These are phyloP conservation scores for Chlamydomonas sp. DNA, from an alignment of 139 green algal genomes.

Conservation along the genomic window DNA sequence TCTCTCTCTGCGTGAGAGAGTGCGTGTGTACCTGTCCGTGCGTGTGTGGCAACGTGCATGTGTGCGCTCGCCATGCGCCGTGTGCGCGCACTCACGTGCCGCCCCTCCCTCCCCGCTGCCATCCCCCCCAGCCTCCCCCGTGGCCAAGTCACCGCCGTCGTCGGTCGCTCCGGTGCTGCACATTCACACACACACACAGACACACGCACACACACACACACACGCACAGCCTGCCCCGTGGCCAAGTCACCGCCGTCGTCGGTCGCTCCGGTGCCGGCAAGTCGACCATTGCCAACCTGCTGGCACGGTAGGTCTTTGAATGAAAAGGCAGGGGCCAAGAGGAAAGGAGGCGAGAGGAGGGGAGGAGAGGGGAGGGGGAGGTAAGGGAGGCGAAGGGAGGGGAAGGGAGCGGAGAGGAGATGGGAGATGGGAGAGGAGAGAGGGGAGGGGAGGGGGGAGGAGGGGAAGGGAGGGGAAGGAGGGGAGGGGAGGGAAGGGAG, in stretches of 20 bases:
- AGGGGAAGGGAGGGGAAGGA: neutral
- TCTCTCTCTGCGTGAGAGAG: too few relatives aligned
- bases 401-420: neutral
- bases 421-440: neutral
- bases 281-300: conserved; percentile 66
- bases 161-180: too few relatives aligned
- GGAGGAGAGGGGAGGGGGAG: too few relatives aligned
- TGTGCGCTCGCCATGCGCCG: too few relatives aligned
- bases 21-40: too few relatives aligned
- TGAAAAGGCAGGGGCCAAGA: neutral
- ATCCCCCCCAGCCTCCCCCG: too few relatives aligned
- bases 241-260: conserved; percentile 75
- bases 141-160: too few relatives aligned
- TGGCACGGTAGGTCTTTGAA: conserved; percentile 44
- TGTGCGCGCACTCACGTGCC: too few relatives aligned
- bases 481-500: neutral
- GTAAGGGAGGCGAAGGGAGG: neutral
- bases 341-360: neutral
- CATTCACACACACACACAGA: neutral
- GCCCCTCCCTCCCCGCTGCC: too few relatives aligned
- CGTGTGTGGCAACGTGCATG: too few relatives aligned
- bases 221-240: conserved; percentile 54
- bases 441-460: neutral
- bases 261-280: conserved; percentile 77
- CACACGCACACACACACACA: conserved; percentile 1